Evolutionary conservation across 306 rosid genomes (phyloP).

Genomic region (Arachis stenosperma): DNA sequence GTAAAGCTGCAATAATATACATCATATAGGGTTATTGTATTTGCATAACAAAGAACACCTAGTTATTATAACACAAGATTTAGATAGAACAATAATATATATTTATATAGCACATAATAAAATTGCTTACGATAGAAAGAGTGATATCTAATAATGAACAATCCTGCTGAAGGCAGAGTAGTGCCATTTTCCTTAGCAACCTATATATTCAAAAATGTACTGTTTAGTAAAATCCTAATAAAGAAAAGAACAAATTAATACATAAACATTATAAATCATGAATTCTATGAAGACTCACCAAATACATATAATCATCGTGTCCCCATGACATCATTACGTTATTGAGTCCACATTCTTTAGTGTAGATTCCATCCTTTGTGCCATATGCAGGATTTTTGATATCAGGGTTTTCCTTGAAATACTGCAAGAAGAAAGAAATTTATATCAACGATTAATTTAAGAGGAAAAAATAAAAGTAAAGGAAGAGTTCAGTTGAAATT

Average conservation of each 20-base stretch:
- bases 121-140: constrained; percentile 48
- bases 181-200: constrained; percentile 48
- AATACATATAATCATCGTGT: constrained; percentile 58
- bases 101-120: background rate
- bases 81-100: too few relatives aligned
- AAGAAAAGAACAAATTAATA: background rate
- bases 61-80: background rate
- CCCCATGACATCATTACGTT: constrained; percentile 55
- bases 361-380: constrained; percentile 51
- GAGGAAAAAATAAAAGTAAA: background rate
- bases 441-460: background rate
- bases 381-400: constrained; percentile 23
- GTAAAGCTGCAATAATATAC: constrained; percentile 60
- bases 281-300: constrained; percentile 34
- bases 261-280: background rate
- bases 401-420: constrained; percentile 51
- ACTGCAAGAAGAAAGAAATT: constrained; percentile 14
- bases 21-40: background rate
- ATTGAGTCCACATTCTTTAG: constrained; percentile 47
- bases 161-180: constrained; percentile 51
- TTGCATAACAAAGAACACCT: background rate
- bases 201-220: background rate
- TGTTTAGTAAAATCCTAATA: background rate
- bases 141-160: constrained; percentile 52
- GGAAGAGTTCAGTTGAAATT: background rate